Base-by-base conservation (phyloP, 192 early-diverging fungal genomes). In the Backusella tuberculispora region DNA sequence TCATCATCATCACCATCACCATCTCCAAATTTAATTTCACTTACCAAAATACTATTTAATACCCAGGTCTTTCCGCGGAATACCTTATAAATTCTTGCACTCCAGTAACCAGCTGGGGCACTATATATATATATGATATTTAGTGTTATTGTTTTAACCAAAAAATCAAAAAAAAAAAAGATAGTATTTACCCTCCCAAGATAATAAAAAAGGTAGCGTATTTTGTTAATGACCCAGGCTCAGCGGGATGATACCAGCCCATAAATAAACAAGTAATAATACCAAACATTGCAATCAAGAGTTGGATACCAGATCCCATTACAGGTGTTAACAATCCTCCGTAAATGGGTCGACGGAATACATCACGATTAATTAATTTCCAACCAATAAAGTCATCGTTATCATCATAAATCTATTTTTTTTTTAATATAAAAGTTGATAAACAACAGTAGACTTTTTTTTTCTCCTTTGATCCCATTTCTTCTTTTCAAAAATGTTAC, bases 331-430 rank as follows among this genome's bases (percentile, higher is more conserved):
- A 80, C 24, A 92, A 75, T 0, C 89, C 90, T 48, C 88, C 87
- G 46, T 85, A 86, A 26, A 75, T 77, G 0, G 93, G 93, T 7
- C 90, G 80, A 21, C 93, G 81, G 75, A 94, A 94, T 4, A 94
- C 92, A 78, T 94, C 93, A 15, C 89, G 90, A 42, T 93, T 90
- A 41, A 94, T 80, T 44, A 94, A 81, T 72, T 92, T 91, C 93
- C 93, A 94, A 5, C 93, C 91, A n/a, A 83, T 71, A 12, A 85
- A 85, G 26, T 94, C 91, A 48, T 92, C 91, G 37, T 19, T 48
- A 19, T 73, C 76, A 37, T 78, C 76, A 34, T 69, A 63, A 2
- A 40, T 29, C 75, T 76, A 41, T 19, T 42, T 42, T 42, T 42
- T 42, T 9, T 43, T 43, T 21, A 60, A 60, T 26, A 8, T 24